Evolutionary conservation across 441 rosid genomes (phyloP).

Genomic region (Isatis lusitanica): DNA sequence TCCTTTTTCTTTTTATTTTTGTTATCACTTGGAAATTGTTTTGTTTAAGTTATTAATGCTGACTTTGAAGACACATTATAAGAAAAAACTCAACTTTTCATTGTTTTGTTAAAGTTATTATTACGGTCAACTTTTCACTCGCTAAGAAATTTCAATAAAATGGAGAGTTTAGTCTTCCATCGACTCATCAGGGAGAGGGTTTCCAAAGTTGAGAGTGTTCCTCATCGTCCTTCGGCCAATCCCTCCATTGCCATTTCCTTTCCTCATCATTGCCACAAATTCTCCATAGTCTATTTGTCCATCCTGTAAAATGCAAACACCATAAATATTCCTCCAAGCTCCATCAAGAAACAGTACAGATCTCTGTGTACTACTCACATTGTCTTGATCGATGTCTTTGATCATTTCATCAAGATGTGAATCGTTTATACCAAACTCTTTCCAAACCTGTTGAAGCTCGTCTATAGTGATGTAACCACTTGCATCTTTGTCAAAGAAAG

Average conservation of each 20-base stretch:
- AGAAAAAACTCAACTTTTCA: neutral
- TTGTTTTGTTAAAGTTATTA: neutral
- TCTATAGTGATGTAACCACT: constrained; percentile 69
- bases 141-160: neutral
- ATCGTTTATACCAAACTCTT: constrained; percentile 58
- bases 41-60: constrained; percentile 1
- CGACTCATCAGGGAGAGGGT: constrained; percentile 11
- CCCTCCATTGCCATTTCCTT: constrained; percentile 70
- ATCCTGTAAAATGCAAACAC: constrained; percentile 46
- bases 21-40: constrained; percentile 1
- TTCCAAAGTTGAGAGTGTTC: constrained; percentile 51
- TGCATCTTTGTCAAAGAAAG: constrained; percentile 65
- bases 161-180: constrained; percentile 2
- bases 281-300: constrained; percentile 85
- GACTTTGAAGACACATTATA: neutral
- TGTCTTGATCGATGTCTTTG: constrained; percentile 68
- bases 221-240: constrained; percentile 82
- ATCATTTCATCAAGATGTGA: constrained; percentile 63
- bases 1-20: neutral
- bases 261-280: constrained; percentile 90
- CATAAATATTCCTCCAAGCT: neutral
- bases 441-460: constrained; percentile 69
- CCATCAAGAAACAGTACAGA: neutral
- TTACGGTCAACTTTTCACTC: neutral
- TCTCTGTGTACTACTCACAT: constrained; percentile 44